Percentiles rank a stretch among this genome's conserved stretches.
These are phyloP conservation scores for Candida ponderosae DNA, from an alignment of 805 yeast species.

Conservation along the genomic window DNA sequence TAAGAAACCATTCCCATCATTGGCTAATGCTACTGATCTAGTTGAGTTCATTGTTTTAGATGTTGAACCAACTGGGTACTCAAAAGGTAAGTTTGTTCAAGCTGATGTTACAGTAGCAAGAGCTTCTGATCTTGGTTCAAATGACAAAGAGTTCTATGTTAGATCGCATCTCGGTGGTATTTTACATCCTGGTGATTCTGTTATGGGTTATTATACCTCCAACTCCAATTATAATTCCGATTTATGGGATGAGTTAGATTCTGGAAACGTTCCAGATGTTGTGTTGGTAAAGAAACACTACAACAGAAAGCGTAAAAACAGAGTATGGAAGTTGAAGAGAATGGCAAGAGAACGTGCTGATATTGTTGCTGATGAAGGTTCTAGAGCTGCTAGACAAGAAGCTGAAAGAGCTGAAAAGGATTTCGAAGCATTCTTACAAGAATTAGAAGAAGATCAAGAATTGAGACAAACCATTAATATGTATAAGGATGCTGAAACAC, in stretches of 20 bases:
- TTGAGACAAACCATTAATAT: constrained; percentile 84
- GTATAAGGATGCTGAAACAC: constrained; percentile 51
- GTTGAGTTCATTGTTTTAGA: constrained; percentile 87
- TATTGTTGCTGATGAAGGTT: constrained; percentile 64
- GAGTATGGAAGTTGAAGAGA: constrained; percentile 90
- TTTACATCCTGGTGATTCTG: constrained; percentile 94
- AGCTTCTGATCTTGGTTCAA: constrained; percentile 78
- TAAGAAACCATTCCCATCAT: constrained; percentile 72
- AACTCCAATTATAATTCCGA: constrained; percentile 88
- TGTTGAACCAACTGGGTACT: constrained; percentile 83
- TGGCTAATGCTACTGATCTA: constrained; percentile 69
- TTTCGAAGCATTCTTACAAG: constrained; percentile 92
- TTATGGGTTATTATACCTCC: constrained; percentile 79
- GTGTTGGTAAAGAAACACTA: constrained; percentile 84
- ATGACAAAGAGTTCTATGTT: constrained; percentile 75
- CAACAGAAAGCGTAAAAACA: constrained; percentile 72
- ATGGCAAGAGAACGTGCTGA: constrained; percentile 96
- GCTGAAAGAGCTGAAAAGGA: constrained; percentile 90
- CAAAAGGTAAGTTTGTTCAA: constrained; percentile 67
- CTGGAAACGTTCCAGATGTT: constrained; percentile 72
- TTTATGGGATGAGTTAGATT: constrained; percentile 63
- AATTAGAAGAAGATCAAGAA: constrained; percentile 94
- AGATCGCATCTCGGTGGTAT: constrained; percentile 92
- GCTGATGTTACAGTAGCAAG: constrained; percentile 93
- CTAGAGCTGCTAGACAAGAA: constrained; percentile 78